phyloP scores from a whole-genome alignment of 768 basidiomycete species.

The Cubamyces sp. region DNA sequence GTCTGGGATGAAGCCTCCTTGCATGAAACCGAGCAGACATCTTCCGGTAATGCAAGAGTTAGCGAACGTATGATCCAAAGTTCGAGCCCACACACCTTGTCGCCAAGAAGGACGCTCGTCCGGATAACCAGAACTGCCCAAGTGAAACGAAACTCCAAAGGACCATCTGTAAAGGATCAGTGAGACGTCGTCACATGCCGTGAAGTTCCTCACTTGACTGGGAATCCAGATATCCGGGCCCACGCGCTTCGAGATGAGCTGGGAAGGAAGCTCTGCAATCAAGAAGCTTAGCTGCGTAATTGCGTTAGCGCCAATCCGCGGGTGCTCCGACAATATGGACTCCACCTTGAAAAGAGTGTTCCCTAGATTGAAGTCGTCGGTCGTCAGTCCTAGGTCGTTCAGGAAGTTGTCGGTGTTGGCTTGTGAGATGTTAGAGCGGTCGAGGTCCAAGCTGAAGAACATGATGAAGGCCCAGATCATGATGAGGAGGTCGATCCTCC shows the following conservation, averaged over 20 bases:
- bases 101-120: conserved; percentile 56
- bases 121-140: conserved; percentile 62
- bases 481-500: conserved; percentile 63
- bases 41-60: conserved; percentile 31
- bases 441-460: conserved; percentile 65
- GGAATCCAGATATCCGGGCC: conserved; percentile 73
- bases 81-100: conserved; percentile 42
- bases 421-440: conserved; percentile 63
- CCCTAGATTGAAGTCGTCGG: conserved; percentile 66
- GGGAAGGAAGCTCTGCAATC: conserved; percentile 63
- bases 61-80: neutral
- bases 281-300: conserved; percentile 32
- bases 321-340: too few species aligned
- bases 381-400: conserved; percentile 60
- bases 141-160: conserved; percentile 60
- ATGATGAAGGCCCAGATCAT: conserved; percentile 64
- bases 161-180: conserved; percentile 46
- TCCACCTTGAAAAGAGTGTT: conserved; percentile 57
- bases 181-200: neutral
- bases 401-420: conserved; percentile 75
- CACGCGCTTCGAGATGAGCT: conserved; percentile 66
- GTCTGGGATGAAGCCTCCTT: conserved; percentile 70
- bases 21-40: conserved; percentile 58
- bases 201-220: conserved; percentile 44
- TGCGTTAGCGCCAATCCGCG: too few species aligned